These are phyloP conservation scores for Quambalaria eucalypti DNA, from an alignment of 1,284 basidiomycete genomes.

Conservation along the genomic window DNA sequence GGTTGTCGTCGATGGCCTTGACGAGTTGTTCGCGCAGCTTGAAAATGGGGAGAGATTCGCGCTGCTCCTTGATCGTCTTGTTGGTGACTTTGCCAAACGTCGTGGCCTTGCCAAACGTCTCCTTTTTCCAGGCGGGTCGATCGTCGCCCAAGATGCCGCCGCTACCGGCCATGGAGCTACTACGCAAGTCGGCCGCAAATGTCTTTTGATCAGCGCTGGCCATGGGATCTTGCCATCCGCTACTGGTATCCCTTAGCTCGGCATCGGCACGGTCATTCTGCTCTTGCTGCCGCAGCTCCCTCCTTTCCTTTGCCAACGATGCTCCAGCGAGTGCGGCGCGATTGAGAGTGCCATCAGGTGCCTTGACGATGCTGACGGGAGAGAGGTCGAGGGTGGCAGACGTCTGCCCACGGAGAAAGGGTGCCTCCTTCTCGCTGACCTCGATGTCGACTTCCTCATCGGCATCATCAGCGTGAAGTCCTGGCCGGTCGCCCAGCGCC, in stretches of 20 bases:
- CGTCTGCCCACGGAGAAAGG: constrained; percentile 92
- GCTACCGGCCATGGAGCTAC: constrained; percentile 53
- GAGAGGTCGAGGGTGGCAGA: constrained; percentile 88
- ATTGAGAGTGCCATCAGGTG: constrained; percentile 62
- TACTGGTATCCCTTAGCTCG: constrained; percentile 80
- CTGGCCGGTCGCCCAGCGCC: neutral
- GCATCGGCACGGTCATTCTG: constrained; percentile 88
- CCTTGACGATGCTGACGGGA: constrained; percentile 79
- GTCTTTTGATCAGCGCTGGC: constrained; percentile 72
- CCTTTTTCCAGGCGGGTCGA: constrained; percentile 81
- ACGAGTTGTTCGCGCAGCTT: constrained; percentile 87
- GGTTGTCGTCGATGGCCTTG: constrained; percentile 87
- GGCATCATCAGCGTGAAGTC: constrained; percentile 2
- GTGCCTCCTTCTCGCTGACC: constrained; percentile 88
- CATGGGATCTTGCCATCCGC: constrained; percentile 98
- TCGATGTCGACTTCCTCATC: constrained; percentile 81
- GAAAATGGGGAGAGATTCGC: constrained; percentile 83
- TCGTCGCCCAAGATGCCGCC: constrained; percentile 57
- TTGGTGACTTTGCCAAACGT: constrained; percentile 86
- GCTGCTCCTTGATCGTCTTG: constrained; percentile 86
- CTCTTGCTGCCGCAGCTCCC: constrained; percentile 88
- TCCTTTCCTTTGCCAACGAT: constrained; percentile 83
- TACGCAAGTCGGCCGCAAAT: constrained; percentile 87
- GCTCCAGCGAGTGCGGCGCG: constrained; percentile 88
- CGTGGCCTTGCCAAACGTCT: constrained; percentile 90